Base-by-base conservation (phyloP, 1,139 yeast species). In the Hyphopichia burtonii region DNA sequence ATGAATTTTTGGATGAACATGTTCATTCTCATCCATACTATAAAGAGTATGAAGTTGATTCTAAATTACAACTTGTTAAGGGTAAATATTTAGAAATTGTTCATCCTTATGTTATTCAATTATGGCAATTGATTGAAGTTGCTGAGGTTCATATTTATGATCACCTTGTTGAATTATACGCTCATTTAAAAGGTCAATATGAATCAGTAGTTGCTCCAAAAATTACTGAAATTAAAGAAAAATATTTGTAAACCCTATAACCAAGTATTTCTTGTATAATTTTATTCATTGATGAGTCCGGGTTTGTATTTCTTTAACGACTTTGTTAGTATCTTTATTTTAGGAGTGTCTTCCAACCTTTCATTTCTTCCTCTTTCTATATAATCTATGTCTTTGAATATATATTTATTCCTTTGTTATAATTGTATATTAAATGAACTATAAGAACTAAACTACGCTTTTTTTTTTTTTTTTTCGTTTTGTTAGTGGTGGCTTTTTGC, bases 11-110 rank as follows among this genome's bases (percentile, higher is more conserved):
- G 52, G 74, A 70, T 53, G 52, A 55, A 30, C 61, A 68, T 46
- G 74, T 71, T 41, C 65, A 58, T 44, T 58, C 72, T 18, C 69
- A 68, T 52, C 66, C 64, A 37, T 54, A 62, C 40, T 66, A 61
- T 57, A 56, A 59, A 47, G 59, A 69, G 45, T 65, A 68, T 54
- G 49, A 64, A 47, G 55, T 71, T 39, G 66, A 61, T 34, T 59
- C 59, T 38, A 63, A 67, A 47, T 37, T 67, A 35, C 51, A 48
- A 39, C 37, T 35, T 36, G 62, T 49, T 36, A 45, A 44, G 42
- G 34, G 37, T 25, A 20, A 30, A 28, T 61, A 58, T 54, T 39
- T 39, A 41, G 44, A 51, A 35, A 52, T 56, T 52, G 61, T 59
- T 41, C 50, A 55, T 44, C 71, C 72, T 31, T 50, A 50, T 42